Conservation (phyloP, 768 basidiomycete genomes). For the Trametes gibbosa region DNA sequence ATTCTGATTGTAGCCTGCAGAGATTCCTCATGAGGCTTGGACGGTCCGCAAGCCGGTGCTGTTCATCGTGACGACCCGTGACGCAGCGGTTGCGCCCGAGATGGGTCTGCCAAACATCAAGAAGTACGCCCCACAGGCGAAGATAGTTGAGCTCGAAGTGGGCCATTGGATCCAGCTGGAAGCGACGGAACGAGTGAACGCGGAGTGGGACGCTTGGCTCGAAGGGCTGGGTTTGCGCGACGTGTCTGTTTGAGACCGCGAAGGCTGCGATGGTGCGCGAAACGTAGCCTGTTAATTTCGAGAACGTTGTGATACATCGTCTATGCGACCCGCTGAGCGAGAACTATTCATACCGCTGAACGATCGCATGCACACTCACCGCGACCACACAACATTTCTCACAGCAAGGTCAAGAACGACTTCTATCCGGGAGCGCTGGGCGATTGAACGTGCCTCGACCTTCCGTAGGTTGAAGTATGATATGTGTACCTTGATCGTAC, state of each 20-base stretch:
- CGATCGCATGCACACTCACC: too few relatives aligned
- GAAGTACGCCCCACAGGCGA: slow-evolving; percentile 27
- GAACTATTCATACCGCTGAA: too few relatives aligned
- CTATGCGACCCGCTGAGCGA: too few relatives aligned
- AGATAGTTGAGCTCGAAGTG: slow-evolving; percentile 33
- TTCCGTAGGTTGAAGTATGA: too few relatives aligned
- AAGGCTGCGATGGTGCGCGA: too few relatives aligned
- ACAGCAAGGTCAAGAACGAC: too few relatives aligned
- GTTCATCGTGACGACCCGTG: slow-evolving; percentile 33
- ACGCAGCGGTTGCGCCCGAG: slow-evolving; percentile 30
- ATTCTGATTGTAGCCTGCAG: neutral
- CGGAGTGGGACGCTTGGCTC: slow-evolving; percentile 33
- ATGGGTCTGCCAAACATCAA: slow-evolving; percentile 24
- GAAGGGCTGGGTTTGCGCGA: neutral
- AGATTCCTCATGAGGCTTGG: slow-evolving; percentile 21
- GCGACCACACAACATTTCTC: too few relatives aligned
- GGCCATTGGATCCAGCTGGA: slow-evolving; percentile 40
- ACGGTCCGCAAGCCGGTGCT: slow-evolving; percentile 37
- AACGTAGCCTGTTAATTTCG: too few relatives aligned
- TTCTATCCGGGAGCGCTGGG: too few relatives aligned
- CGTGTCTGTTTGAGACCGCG: neutral
- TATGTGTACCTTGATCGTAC: too few relatives aligned
- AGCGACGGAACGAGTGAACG: slow-evolving; percentile 33
- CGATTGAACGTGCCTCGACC: too few relatives aligned
- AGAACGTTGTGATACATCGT: too few relatives aligned